Conservation (phyloP, 768 basidiomycete genomes). For the Podaxis sp. region DNA sequence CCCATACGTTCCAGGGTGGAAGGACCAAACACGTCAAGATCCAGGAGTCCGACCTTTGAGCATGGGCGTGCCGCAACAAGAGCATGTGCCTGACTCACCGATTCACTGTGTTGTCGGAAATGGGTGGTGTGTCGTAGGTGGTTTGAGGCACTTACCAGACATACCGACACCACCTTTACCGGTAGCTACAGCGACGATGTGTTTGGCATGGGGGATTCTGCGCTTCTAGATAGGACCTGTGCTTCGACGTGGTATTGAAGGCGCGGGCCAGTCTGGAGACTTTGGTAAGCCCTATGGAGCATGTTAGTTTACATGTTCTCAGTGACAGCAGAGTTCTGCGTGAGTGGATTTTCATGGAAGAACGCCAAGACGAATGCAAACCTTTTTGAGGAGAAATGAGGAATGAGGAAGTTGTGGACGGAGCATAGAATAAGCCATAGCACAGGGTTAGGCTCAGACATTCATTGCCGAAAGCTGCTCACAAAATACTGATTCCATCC, state of each 20-base stretch:
- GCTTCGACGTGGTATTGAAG: slow-evolving; percentile 60
- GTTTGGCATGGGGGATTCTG: slow-evolving; percentile 62
- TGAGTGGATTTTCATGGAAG: slow-evolving; percentile 54
- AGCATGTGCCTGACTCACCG: slow-evolving; percentile 66
- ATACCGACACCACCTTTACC: slow-evolving; percentile 92
- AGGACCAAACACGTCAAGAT: slow-evolving; percentile 95
- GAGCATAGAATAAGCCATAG: background rate
- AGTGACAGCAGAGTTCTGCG: slow-evolving; percentile 19
- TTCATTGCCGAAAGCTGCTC: too few relatives aligned
- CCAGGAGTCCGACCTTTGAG: slow-evolving; percentile 79
- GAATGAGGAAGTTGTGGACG: background rate
- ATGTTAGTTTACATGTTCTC: background rate
- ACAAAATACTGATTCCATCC: too few relatives aligned
- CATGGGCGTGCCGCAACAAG: slow-evolving; percentile 46
- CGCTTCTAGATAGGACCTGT: slow-evolving; percentile 30
- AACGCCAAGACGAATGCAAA: background rate
- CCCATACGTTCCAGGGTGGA: slow-evolving; percentile 93
- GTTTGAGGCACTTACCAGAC: slow-evolving; percentile 24
- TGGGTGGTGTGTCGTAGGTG: too few relatives aligned
- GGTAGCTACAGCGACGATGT: slow-evolving; percentile 80
- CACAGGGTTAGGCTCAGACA: background rate
- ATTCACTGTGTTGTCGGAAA: too few relatives aligned
- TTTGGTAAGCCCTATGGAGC: slow-evolving; percentile 26
- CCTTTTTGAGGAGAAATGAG: background rate
- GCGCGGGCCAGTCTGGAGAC: slow-evolving; percentile 18